phyloP scores from a whole-genome alignment of 768 basidiomycete genomes.

The Fibroporia radiculosa region DNA sequence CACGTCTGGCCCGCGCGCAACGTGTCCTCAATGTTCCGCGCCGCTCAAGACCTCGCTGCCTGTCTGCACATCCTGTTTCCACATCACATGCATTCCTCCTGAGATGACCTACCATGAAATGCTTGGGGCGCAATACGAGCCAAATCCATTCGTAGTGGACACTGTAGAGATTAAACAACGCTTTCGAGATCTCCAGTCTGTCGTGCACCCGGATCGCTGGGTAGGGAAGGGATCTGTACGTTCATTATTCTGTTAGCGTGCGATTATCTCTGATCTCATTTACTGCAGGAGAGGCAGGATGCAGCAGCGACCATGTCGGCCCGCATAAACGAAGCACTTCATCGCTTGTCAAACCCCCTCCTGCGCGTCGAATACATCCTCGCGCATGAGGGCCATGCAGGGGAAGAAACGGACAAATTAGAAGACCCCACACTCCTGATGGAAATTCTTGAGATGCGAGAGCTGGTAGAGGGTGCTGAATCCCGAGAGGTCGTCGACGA shows the following conservation, averaged over 20 bases:
- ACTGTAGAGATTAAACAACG: conserved; percentile 46
- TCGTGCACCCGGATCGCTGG: conserved; percentile 87
- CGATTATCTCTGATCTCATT: conserved; percentile 6
- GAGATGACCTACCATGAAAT: conserved; percentile 58
- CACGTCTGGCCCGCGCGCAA: not conserved
- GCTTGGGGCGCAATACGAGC: conserved; percentile 51
- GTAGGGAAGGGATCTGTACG: conserved; percentile 53
- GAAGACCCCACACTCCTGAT: conserved; percentile 65
- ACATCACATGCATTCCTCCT: conserved; percentile 51
- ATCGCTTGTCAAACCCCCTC: conserved; percentile 63
- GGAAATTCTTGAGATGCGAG: conserved; percentile 73
- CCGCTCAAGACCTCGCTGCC: conserved; percentile 59
- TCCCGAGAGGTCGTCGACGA: conserved; percentile 39
- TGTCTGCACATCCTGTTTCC: conserved; percentile 67
- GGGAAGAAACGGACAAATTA: conserved; percentile 63
- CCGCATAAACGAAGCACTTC: conserved; percentile 77
- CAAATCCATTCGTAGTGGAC: conserved; percentile 71
- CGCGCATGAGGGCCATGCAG: conserved; percentile 44
- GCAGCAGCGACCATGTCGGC: conserved; percentile 64
- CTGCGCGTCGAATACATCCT: conserved; percentile 79
- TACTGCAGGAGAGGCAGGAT: conserved; percentile 41
- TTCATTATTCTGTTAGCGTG: not conserved
- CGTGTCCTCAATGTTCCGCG: conserved; percentile 58
- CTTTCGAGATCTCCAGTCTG: conserved; percentile 66
- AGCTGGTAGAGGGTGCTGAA: conserved; percentile 62